Conservation (phyloP, 768 basidiomycete species). For the Xerocomus brunneocitrinus region DNA sequence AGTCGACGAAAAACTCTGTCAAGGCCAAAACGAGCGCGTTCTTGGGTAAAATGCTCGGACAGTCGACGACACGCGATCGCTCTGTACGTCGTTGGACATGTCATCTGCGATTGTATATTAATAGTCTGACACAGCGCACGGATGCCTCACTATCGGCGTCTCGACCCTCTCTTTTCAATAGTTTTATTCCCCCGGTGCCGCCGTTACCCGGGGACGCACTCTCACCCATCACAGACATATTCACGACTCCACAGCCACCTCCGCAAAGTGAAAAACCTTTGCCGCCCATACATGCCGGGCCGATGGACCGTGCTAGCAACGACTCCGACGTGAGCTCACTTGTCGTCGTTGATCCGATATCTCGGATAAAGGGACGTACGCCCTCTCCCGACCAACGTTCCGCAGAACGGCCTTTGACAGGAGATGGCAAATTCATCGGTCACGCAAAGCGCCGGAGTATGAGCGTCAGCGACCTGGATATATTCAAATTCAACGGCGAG, state of each 20-base stretch:
- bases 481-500: slow-evolving; percentile 41
- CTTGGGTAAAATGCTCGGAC: slow-evolving; percentile 74
- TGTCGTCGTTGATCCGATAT: slow-evolving; percentile 50
- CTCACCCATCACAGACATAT: slow-evolving; percentile 52
- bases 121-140: slow-evolving; percentile 44
- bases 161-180: slow-evolving; percentile 33
- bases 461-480: slow-evolving; percentile 66
- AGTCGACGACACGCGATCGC: slow-evolving; percentile 60
- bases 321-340: slow-evolving; percentile 53
- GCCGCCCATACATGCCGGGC: slow-evolving; percentile 48
- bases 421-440: slow-evolving; percentile 28
- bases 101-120: slow-evolving; percentile 10
- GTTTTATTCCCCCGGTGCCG: slow-evolving; percentile 39
- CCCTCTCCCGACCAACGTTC: slow-evolving; percentile 30
- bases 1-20: slow-evolving; percentile 55
- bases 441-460: slow-evolving; percentile 60
- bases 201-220: slow-evolving; percentile 44
- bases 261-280: slow-evolving; percentile 54
- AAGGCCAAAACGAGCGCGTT: slow-evolving; percentile 78
- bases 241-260: slow-evolving; percentile 33
- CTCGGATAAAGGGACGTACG: slow-evolving; percentile 34
- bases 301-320: slow-evolving; percentile 33
- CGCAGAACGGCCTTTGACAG: slow-evolving; percentile 17
- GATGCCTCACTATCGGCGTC: slow-evolving; percentile 38
- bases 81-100: slow-evolving; percentile 43